Conservation (phyloP, 176 grass and related monocot genomes). For the Hyparrhenia diplandra region DNA sequence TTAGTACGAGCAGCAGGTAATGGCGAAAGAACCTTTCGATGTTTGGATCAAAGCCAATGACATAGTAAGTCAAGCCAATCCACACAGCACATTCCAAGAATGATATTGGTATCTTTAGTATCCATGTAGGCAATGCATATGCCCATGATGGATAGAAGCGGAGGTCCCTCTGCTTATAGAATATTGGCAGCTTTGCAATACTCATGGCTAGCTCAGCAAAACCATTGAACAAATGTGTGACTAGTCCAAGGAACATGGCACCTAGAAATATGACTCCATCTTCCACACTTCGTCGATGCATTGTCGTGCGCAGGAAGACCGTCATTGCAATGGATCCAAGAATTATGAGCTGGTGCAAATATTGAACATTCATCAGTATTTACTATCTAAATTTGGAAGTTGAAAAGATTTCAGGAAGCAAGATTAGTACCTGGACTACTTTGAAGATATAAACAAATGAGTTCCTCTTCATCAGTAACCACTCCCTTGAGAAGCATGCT, state of each 20-base stretch:
- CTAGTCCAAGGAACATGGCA: constrained; percentile 90
- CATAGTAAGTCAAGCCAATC: constrained; percentile 87
- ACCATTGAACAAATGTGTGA: constrained; percentile 93
- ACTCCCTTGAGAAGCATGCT: constrained; percentile 79
- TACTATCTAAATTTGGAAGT: not conserved
- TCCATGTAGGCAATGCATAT: constrained; percentile 83
- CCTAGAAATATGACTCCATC: constrained; percentile 84
- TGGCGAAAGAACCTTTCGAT: constrained; percentile 86
- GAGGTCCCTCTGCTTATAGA: constrained; percentile 95
- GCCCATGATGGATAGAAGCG: constrained; percentile 93
- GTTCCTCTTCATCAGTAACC: constrained; percentile 96
- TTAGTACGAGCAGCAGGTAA: constrained; percentile 78
- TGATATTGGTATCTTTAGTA: constrained; percentile 90
- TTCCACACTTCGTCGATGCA: constrained; percentile 47
- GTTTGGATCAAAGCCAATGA: constrained; percentile 89
- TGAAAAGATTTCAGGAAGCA: not conserved
- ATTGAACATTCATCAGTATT: not conserved
- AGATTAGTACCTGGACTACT: constrained; percentile 60
- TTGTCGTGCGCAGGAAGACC: constrained; percentile 71
- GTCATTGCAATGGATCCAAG: constrained; percentile 91
- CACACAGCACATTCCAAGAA: constrained; percentile 91
- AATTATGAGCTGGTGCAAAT: constrained; percentile 72
- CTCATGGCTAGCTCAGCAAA: constrained; percentile 91
- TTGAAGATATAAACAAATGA: constrained; percentile 98
- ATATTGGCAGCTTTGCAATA: constrained; percentile 81